Percentiles rank a stretch among this genome's conserved stretches.
These are phyloP conservation scores for Lathyrus sativus DNA, from an alignment of 306 rosid genomes.

Conservation along the genomic window DNA sequence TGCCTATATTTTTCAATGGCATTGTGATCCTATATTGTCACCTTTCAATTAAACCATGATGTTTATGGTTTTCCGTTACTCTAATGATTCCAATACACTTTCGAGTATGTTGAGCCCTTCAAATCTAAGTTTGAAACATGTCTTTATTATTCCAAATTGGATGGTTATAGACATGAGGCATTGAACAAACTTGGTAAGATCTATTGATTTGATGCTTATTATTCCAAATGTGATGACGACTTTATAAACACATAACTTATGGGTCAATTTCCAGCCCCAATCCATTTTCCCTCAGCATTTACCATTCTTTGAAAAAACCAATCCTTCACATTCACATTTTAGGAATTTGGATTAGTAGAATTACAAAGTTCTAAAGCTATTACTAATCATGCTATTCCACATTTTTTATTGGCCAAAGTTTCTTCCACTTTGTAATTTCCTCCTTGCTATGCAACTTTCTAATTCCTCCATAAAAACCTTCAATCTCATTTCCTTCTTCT, in stretches of 20 bases:
- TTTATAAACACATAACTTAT: not conserved
- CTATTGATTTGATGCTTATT: too few relatives aligned
- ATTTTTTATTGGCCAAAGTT: constrained; percentile 61
- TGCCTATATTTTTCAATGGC: too few relatives aligned
- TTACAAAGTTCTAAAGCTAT: constrained; percentile 32
- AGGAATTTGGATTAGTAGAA: constrained; percentile 27
- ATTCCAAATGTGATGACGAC: too few relatives aligned
- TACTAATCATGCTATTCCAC: constrained; percentile 42
- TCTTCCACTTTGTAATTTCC: constrained; percentile 77
- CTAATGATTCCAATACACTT: too few relatives aligned
- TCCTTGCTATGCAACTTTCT: constrained; percentile 66
- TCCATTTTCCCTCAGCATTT: constrained; percentile 9
- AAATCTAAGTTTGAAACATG: too few relatives aligned
- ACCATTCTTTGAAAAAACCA: constrained; percentile 22
- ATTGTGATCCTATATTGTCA: too few relatives aligned
- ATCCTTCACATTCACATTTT: constrained; percentile 24
- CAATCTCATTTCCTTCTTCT: constrained; percentile 81
- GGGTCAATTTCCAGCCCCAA: not conserved
- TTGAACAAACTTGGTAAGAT: too few relatives aligned
- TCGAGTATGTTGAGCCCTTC: too few relatives aligned
- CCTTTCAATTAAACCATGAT: too few relatives aligned
- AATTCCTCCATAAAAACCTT: constrained; percentile 89
- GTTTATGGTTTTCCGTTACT: too few relatives aligned
- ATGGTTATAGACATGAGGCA: too few relatives aligned
- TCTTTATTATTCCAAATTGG: too few relatives aligned